phyloP scores from a whole-genome alignment of 1,139 yeast genomes.

The Magnusiomyces tetraspermus region DNA sequence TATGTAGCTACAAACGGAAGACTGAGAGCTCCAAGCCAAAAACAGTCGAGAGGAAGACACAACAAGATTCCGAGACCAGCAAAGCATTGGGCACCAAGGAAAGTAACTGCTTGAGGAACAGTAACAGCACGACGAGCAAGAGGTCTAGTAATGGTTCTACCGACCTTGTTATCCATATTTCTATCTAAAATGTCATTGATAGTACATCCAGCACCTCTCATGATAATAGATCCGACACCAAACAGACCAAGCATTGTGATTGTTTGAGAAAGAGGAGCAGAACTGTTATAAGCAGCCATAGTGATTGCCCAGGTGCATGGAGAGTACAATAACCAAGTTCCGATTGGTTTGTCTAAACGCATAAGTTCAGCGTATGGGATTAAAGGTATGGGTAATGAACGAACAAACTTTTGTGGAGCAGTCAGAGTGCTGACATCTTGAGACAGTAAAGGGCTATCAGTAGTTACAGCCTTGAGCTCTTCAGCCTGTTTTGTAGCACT shows the following conservation, averaged over 20 bases:
- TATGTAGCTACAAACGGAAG: constrained; percentile 74
- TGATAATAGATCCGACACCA: constrained; percentile 73
- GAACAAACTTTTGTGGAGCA: constrained; percentile 33
- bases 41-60: constrained; percentile 71
- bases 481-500: too few relatives aligned
- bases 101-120: constrained; percentile 60
- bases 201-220: constrained; percentile 98
- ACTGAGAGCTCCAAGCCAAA: constrained; percentile 72
- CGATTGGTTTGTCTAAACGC: constrained; percentile 91
- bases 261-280: constrained; percentile 59
- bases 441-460: constrained; percentile 12
- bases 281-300: constrained; percentile 70
- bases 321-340: constrained; percentile 69
- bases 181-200: constrained; percentile 84
- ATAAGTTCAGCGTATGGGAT: constrained; percentile 88
- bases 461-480: too few relatives aligned
- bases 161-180: constrained; percentile 72
- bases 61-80: constrained; percentile 70
- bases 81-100: constrained; percentile 63
- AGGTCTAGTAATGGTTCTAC: constrained; percentile 82
- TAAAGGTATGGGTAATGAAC: constrained; percentile 56
- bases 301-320: constrained; percentile 79
- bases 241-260: constrained; percentile 52
- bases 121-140: constrained; percentile 79
- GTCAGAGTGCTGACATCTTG: constrained; percentile 9